phyloP scores from a whole-genome alignment of 2,329 filamentous ascomycete species.

The Ceratocystis variospora region DNA sequence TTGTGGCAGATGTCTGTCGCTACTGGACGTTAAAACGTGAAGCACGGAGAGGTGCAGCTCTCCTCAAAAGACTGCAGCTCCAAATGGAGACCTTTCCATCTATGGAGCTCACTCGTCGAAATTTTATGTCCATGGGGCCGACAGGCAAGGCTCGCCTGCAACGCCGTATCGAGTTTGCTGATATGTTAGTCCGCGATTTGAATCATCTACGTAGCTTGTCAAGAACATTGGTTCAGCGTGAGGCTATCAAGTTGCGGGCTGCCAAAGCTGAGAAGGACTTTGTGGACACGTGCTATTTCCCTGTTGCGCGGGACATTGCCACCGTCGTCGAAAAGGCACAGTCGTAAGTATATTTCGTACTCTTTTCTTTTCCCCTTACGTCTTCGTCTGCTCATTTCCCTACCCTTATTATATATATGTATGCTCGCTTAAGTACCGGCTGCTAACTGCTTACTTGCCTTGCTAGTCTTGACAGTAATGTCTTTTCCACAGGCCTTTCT shows the following conservation, averaged over 20 bases:
- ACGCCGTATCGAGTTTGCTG: conserved; percentile 77
- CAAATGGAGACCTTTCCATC: conserved; percentile 95
- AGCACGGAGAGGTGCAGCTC: conserved; percentile 73
- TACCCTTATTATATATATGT: too few relatives aligned
- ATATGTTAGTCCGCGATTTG: conserved; percentile 61
- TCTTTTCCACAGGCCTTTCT: conserved; percentile 41
- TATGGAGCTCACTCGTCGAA: conserved; percentile 89
- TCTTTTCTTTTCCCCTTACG: background rate
- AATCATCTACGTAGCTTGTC: conserved; percentile 59
- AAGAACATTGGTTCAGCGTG: conserved; percentile 57
- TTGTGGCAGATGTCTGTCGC: conserved; percentile 79
- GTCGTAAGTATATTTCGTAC: conserved; percentile 45
- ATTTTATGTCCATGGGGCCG: conserved; percentile 90
- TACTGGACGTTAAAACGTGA: conserved; percentile 98
- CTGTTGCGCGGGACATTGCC: conserved; percentile 60
- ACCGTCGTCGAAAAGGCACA: conserved; percentile 70
- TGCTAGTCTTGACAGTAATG: conserved; percentile 47
- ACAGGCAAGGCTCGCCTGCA: conserved; percentile 64
- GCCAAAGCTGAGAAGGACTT: conserved; percentile 63
- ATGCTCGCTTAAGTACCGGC: too few relatives aligned
- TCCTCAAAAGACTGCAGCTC: conserved; percentile 83
- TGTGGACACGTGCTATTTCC: conserved; percentile 84
- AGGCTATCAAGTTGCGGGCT: conserved; percentile 63
- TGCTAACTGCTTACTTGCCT: conserved; percentile 6
- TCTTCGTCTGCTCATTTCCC: too few relatives aligned